phyloP scores from a whole-genome alignment of 2,329 filamentous ascomycete species.

The Colletotrichum godetiae region DNA sequence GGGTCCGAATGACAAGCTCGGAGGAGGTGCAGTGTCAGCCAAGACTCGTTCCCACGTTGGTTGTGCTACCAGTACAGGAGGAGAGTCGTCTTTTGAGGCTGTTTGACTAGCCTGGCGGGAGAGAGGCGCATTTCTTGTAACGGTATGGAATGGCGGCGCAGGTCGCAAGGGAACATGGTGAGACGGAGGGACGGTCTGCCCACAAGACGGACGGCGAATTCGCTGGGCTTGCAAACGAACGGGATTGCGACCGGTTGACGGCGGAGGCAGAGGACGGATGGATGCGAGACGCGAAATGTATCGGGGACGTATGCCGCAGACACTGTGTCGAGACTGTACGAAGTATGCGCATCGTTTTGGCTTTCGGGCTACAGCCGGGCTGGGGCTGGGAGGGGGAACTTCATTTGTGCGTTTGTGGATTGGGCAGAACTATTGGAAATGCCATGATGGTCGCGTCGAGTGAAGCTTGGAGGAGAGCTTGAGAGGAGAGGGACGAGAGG shows the following conservation, averaged over 20 bases:
- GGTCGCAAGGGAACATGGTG: not conserved
- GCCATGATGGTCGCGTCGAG: not conserved
- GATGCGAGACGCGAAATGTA: slow-evolving; percentile 33
- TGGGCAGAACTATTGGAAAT: slow-evolving; percentile 8
- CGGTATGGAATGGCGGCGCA: not conserved
- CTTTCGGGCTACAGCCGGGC: slow-evolving; percentile 4
- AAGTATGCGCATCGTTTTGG: slow-evolving; percentile 1
- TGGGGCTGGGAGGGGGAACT: not conserved
- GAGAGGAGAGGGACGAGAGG: not conserved
- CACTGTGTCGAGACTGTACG: slow-evolving; percentile 20
- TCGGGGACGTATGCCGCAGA: slow-evolving; percentile 14
- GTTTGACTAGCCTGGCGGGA: not conserved
- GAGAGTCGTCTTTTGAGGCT: not conserved
- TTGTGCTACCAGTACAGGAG: not conserved
- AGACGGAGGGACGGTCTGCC: slow-evolving; percentile 2
- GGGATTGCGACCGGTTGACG: slow-evolving; percentile 23
- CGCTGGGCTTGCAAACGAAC: slow-evolving; percentile 10
- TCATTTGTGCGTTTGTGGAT: not conserved
- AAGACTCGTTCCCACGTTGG: not conserved
- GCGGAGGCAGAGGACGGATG: slow-evolving; percentile 29
- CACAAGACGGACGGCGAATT: not conserved
- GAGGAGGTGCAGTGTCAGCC: not conserved
- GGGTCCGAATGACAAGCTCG: slow-evolving; percentile 18
- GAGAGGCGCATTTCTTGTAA: not conserved
- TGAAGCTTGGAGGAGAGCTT: not conserved